Evolutionary conservation across 2,329 filamentous ascomycete species (phyloP), one percentile per base, ranked within the genome.

Genomic region (Trichophyton simii): DNA sequence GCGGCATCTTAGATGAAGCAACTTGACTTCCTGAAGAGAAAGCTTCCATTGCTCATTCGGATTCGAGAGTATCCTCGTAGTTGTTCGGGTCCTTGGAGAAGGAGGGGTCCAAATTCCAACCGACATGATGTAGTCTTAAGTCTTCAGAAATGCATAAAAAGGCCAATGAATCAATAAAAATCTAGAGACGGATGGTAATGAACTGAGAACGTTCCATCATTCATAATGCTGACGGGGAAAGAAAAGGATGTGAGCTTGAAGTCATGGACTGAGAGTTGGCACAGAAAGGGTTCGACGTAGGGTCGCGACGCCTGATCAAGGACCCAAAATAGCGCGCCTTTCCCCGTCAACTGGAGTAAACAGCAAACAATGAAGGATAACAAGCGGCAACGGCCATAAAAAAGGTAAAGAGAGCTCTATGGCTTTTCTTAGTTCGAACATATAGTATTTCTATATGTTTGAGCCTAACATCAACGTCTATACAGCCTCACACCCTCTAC

Each of bases 1-100:
- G 63, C 75, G 72, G 5, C 69, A 68, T 44, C 70, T 68, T 13
- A 72, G 42, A 62, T 73, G 75, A 13, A 76, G 65, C 25, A 68
- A 52, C 59, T 76, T 77, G 59, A 76, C 66, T 11, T 68, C 67
- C 11, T 67, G 63, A 2, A 77, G 67, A 2, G 65, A 67, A 7
- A 46, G 31, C 46, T 69, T 70, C 75, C 75, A 76, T 59, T 75
- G 68, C 11, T 64, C 62, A 4, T 71, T 72, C 1, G 68, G 63
- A 55, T 65, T 76, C 59, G 72, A 77, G 25, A 68, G 55, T 4
- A 59, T 31, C 31, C 59, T 41, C 9, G 54, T 48, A 28, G 28
- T 38, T 15, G 13, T 57, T 22, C 55, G 55, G 42, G 34, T 11
- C 31, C 9, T 38, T 38, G 55, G 55, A 20, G 55, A 38, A 25